Evolutionary conservation across 768 basidiomycete species (phyloP).

Genomic region (Tubosaeta sp.): DNA sequence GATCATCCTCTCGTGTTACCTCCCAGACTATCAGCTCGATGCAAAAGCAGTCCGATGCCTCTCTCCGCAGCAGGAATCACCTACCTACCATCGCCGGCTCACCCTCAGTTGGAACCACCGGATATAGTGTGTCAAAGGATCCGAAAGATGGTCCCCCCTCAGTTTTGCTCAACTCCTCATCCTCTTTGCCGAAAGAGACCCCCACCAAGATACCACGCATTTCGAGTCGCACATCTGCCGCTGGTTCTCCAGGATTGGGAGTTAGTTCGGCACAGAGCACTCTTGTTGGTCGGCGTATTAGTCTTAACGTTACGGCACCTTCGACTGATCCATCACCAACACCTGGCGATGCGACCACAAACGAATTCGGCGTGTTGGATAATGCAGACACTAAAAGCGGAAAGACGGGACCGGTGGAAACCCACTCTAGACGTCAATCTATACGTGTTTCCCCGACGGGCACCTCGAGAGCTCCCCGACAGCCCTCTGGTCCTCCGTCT

Average conservation of each 20-base stretch:
- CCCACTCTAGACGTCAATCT: conserved; percentile 49
- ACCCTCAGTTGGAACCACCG: conserved; percentile 74
- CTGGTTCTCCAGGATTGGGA: conserved; percentile 66
- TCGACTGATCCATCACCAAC: conserved; percentile 66
- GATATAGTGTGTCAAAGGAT: conserved; percentile 50
- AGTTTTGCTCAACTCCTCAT: conserved; percentile 48
- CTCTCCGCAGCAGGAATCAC: conserved; percentile 69
- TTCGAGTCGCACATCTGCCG: conserved; percentile 76
- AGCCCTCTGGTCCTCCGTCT: conserved; percentile 46
- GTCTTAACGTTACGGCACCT: conserved; percentile 53
- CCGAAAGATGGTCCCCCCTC: conserved; percentile 52
- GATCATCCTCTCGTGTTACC: conserved; percentile 60
- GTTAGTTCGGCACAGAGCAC: conserved; percentile 48
- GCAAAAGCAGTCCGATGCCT: conserved; percentile 83
- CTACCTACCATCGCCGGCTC: conserved; percentile 93
- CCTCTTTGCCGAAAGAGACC: conserved; percentile 68
- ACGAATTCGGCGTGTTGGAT: conserved; percentile 83
- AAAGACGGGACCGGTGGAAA: conserved; percentile 33
- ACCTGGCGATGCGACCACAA: conserved; percentile 40
- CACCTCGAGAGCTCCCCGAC: conserved; percentile 62
- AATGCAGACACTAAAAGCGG: conserved; percentile 46
- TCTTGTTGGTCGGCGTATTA: conserved; percentile 58
- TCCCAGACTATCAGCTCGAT: conserved; percentile 82
- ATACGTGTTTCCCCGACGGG: conserved; percentile 60
- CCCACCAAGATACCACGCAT: conserved; percentile 93